These are phyloP conservation scores for Metschnikowia arizonensis DNA, from an alignment of 805 yeast genomes.

Conservation along the genomic window DNA sequence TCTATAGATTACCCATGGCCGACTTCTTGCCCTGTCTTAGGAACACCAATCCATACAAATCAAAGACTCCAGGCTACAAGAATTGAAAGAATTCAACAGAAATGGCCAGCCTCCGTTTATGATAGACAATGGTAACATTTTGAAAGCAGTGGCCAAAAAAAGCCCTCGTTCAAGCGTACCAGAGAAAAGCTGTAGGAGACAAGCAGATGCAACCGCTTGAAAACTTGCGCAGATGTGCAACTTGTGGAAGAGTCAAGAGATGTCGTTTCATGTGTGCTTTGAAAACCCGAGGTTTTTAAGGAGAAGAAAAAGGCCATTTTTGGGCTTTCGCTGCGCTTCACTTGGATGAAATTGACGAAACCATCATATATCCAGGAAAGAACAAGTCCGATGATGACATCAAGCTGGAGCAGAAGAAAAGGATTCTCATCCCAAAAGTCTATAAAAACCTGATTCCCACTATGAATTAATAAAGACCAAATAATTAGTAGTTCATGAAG, in stretches of 20 bases:
- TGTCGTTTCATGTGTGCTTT: conserved; percentile 91
- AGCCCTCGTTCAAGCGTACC: conserved; percentile 79
- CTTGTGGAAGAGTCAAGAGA: conserved; percentile 90
- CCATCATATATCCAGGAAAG: conserved; percentile 72
- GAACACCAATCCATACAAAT: conserved; percentile 3
- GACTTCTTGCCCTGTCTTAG: conserved; percentile 14
- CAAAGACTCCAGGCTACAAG: conserved; percentile 29
- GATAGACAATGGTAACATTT: conserved; percentile 61
- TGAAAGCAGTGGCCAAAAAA: conserved; percentile 93
- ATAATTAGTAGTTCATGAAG: too few species aligned
- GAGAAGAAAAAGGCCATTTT: conserved; percentile 30
- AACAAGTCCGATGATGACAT: conserved; percentile 35
- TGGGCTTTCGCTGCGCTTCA: conserved; percentile 31
- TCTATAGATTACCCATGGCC: conserved; percentile 15
- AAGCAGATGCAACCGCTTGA: conserved; percentile 75
- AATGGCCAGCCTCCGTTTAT: conserved; percentile 36
- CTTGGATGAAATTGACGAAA: conserved; percentile 58
- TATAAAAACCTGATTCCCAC: too few species aligned
- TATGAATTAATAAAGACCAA: too few species aligned
- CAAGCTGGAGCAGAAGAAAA: conserved; percentile 37
- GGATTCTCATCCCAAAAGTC: too few species aligned
- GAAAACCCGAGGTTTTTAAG: conserved; percentile 76
- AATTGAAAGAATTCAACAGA: conserved; percentile 38
- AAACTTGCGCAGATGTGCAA: conserved; percentile 85
- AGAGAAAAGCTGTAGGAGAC: conserved; percentile 73